Conservation (phyloP, 2,329 filamentous ascomycete genomes). For the Claviceps sorghi region DNA sequence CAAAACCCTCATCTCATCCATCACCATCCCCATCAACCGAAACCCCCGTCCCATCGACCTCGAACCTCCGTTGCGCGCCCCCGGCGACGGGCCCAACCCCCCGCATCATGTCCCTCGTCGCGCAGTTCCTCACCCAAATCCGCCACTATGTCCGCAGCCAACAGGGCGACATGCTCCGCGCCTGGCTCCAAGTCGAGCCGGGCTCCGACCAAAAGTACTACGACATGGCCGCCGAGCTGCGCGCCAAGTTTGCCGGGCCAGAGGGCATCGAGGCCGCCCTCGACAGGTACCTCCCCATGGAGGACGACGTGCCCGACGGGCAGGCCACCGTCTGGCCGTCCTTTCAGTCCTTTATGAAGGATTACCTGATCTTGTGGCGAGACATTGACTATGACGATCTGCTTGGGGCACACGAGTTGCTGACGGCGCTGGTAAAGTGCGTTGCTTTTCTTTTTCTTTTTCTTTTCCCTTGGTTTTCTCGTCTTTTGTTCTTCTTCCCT, state of each 20-base stretch:
- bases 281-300: conserved; percentile 47
- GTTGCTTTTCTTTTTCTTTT: conserved; percentile 8
- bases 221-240: conserved; percentile 53
- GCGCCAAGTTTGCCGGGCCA: conserved; percentile 33
- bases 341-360: conserved; percentile 64
- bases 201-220: conserved; percentile 52
- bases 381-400: conserved; percentile 67
- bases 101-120: conserved; percentile 42
- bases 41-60: not conserved
- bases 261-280: conserved; percentile 48
- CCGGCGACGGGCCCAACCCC: conserved; percentile 3
- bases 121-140: conserved; percentile 54
- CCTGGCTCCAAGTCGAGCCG: conserved; percentile 63
- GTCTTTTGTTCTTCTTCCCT: not conserved
- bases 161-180: conserved; percentile 50
- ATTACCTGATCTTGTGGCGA: conserved; percentile 68
- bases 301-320: conserved; percentile 48
- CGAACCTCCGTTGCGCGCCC: not conserved
- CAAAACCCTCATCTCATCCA: not conserved
- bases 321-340: conserved; percentile 57
- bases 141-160: conserved; percentile 40
- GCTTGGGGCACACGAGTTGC: conserved; percentile 56
- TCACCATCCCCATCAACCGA: not conserved
- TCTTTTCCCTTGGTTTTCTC: not conserved
- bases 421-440: conserved; percentile 63